Base-by-base conservation (phyloP, 1,284 basidiomycete species). In the Abortiporus biennis region DNA sequence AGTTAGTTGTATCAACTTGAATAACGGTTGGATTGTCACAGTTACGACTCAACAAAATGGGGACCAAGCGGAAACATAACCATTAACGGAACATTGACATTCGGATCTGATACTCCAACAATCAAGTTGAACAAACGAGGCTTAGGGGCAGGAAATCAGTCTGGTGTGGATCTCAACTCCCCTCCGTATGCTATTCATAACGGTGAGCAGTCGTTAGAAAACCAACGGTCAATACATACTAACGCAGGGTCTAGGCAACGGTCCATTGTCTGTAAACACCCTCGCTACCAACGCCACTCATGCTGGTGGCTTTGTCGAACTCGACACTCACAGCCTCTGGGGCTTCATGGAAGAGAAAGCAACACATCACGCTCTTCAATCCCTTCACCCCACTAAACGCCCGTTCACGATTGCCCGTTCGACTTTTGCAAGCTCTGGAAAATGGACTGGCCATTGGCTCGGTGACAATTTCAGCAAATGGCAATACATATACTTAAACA, bases 131-230 rank as follows among this genome's bases (percentile, higher is more conserved):
- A 27, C 29, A 66, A 56, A 47, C 70, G 69, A 19, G 71, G 71
- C 1, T 45, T 74, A 15, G 72, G 74, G 4, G 72, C 71, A 4
- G 76, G 65, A 12, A 61, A 59, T 30, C 62, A 78, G 47, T 49
- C 59, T 2, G 67, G 59, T 4, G 62, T 74, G 6, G 63, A 80
- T 51, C 54, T 84, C 20, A 80, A 72, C 53, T 50, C 52, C 1
- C 81, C 80, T 6, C 79, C 81, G 4, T 87, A 87, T 48, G 67
- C 78, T 1, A 82, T 88, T 44, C 80, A 85, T 61, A 85, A 85
- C 46, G 81, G 81, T 75, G 41, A 50, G 47, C 27, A 17, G 58
- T n/a, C n/a, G 27, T 9, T 9, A 16, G 17, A 6, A 6, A 31
- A 16, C 16, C 8, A n/a, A 4, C 11, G n/a, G 4, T n/a, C 3